Evolutionary conservation across 1,284 basidiomycete species (phyloP).

Genomic region (Ustilago trichophora): DNA sequence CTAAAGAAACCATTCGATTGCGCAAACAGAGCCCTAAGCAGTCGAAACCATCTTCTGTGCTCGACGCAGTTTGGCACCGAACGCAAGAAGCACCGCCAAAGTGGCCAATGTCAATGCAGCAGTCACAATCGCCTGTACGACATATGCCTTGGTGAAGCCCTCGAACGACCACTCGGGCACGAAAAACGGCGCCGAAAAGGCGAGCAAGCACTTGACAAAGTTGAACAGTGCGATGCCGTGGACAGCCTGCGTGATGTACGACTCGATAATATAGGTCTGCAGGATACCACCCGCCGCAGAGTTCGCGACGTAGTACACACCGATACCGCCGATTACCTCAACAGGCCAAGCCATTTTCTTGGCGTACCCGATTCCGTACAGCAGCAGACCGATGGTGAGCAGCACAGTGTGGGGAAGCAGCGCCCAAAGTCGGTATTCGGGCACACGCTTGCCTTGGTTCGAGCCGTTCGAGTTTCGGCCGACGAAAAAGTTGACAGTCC

Average conservation of each 20-base stretch:
- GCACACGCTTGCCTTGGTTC: conserved; percentile 50
- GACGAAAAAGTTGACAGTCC: conserved; percentile 58
- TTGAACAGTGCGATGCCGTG: conserved; percentile 67
- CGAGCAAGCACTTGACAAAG: conserved; percentile 67
- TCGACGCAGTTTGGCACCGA: conserved; percentile 35
- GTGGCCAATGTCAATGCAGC: conserved; percentile 52
- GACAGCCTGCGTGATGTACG: conserved; percentile 59
- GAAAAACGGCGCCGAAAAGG: conserved; percentile 66
- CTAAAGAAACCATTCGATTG: no score
- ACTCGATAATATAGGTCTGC: conserved; percentile 65
- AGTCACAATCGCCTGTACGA: conserved; percentile 61
- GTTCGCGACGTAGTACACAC: conserved; percentile 60
- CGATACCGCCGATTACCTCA: conserved; percentile 64
- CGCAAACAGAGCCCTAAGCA: no score
- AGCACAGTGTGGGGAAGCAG: conserved; percentile 57
- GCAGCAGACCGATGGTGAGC: conserved; percentile 59
- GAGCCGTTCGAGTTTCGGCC: conserved; percentile 43
- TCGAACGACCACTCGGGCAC: conserved; percentile 61
- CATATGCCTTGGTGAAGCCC: conserved; percentile 55
- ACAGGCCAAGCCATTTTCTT: conserved; percentile 64
- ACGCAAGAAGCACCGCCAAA: conserved; percentile 41
- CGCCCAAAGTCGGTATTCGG: conserved; percentile 67
- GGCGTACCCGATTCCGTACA: conserved; percentile 62
- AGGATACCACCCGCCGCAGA: conserved; percentile 32
- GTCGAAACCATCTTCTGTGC: conserved; percentile 46